Conservation (phyloP, 495 filamentous ascomycete species). For the Neurospora sp. region DNA sequence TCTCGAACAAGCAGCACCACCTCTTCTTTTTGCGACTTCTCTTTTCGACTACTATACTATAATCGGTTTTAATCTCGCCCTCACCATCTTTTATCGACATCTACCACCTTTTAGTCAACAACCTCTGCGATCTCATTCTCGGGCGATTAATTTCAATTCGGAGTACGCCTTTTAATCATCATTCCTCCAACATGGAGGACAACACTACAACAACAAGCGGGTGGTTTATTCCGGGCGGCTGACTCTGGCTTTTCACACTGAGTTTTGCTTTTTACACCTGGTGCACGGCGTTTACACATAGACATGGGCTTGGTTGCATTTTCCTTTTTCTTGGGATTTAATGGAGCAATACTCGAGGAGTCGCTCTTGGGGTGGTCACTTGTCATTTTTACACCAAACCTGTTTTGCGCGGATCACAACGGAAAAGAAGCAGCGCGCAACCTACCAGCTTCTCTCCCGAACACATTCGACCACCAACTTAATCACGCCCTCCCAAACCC, state of each 20-base stretch:
- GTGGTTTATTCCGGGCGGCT: constrained; percentile 13
- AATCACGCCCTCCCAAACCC: constrained; percentile 6
- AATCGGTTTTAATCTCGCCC: constrained; percentile 19
- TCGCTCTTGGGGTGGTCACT: constrained; percentile 1
- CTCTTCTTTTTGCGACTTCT: constrained; percentile 1
- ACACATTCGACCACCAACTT: constrained; percentile 1
- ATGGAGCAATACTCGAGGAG: constrained; percentile 12
- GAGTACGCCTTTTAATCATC: constrained; percentile 35
- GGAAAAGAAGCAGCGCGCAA: constrained; percentile 12
- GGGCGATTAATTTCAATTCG: constrained; percentile 19
- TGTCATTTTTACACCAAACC: constrained; percentile 7
- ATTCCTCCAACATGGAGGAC: constrained; percentile 20
- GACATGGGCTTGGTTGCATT: constrained; percentile 13
- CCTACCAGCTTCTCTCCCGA: constrained; percentile 6
- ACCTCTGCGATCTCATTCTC: background rate
- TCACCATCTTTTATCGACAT: constrained; percentile 11
- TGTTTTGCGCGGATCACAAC: constrained; percentile 10
- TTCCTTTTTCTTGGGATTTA: constrained; percentile 15
- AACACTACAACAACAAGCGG: constrained; percentile 4
- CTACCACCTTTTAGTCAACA: background rate
- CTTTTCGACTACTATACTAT: constrained; percentile 8
- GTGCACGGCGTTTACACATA: constrained; percentile 28
- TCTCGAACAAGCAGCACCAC: background rate
- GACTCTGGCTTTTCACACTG: constrained; percentile 10
- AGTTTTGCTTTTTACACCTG: constrained; percentile 12